phyloP scores from a whole-genome alignment of 2,329 filamentous ascomycete genomes.

The Aspergillus niger region DNA sequence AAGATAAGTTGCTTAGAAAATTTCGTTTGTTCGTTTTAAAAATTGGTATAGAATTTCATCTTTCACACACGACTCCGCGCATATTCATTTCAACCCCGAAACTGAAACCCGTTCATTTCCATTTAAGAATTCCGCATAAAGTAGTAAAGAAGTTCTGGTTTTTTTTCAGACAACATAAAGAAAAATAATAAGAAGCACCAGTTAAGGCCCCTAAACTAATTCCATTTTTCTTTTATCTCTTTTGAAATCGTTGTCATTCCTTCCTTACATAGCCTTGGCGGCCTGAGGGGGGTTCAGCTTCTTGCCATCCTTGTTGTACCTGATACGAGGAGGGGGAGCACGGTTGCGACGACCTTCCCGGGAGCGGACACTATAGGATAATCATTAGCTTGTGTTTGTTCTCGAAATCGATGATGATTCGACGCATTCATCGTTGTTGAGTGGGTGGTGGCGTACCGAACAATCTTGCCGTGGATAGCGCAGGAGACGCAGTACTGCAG shows the following conservation, averaged over 20 bases:
- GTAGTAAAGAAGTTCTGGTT: slow-evolving; percentile 19
- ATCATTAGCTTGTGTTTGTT: slow-evolving; percentile 19
- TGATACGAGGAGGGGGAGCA: slow-evolving; percentile 92
- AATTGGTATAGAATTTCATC: slow-evolving; percentile 13
- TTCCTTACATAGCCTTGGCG: slow-evolving; percentile 60
- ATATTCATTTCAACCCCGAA: slow-evolving; percentile 16
- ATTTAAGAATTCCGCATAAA: slow-evolving; percentile 27
- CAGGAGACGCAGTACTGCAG: slow-evolving; percentile 99
- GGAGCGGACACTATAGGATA: slow-evolving; percentile 79
- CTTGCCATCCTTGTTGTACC: slow-evolving; percentile 99
- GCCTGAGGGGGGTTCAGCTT: slow-evolving; percentile 90
- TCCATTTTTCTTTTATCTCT: slow-evolving; percentile 37
- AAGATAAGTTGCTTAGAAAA: too few species aligned
- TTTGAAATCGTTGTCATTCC: slow-evolving; percentile 20
- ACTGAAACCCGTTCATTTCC: slow-evolving; percentile 30
- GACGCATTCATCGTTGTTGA: not conserved
- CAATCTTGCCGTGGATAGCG: slow-evolving; percentile 99
- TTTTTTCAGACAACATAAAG: slow-evolving; percentile 26
- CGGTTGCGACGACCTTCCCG: slow-evolving; percentile 97
- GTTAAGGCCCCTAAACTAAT: slow-evolving; percentile 34
- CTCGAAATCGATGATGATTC: not conserved
- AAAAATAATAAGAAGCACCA: slow-evolving; percentile 38
- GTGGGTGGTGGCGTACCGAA: slow-evolving; percentile 74
- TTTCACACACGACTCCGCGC: not conserved
- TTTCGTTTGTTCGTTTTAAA: too few species aligned